Percentiles rank a stretch among this genome's conserved stretches.
These are phyloP conservation scores for Schizosaccharomyces cryophilus DNA, from an alignment of 805 yeast species.

Conservation along the genomic window DNA sequence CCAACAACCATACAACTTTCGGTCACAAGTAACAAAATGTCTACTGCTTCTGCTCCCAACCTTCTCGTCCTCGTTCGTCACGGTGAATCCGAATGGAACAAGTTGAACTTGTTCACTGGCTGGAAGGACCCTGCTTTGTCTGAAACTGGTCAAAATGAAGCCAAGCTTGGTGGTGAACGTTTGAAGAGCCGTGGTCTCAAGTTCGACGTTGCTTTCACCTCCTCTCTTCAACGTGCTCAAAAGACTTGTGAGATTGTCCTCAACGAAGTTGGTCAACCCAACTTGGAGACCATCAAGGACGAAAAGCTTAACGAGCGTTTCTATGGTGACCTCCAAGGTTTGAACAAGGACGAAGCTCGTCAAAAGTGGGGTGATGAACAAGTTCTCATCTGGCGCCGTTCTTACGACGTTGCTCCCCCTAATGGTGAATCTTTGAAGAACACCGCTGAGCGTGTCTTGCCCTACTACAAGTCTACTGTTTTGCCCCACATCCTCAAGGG, in stretches of 20 bases:
- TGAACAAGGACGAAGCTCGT: constrained; percentile 85
- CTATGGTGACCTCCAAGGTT: constrained; percentile 96
- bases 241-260: constrained; percentile 92
- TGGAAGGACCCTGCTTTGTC: constrained; percentile 90
- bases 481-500: constrained; percentile 61
- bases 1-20: neutral
- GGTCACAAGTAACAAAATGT: neutral
- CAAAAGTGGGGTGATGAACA: constrained; percentile 71
- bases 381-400: constrained; percentile 94
- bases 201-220: constrained; percentile 79
- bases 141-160: constrained; percentile 69
- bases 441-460: constrained; percentile 87
- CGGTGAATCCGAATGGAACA: constrained; percentile 99
- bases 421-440: constrained; percentile 81
- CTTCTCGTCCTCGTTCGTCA: constrained; percentile 85
- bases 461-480: constrained; percentile 88
- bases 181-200: constrained; percentile 62
- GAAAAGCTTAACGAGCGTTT: constrained; percentile 99
- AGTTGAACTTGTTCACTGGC: constrained; percentile 92
- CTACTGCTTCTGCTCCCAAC: constrained; percentile 6
- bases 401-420: constrained; percentile 93
- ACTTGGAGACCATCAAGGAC: constrained; percentile 75
- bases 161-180: constrained; percentile 77
- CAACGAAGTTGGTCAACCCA: constrained; percentile 66
- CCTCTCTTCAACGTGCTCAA: constrained; percentile 79